Evolutionary conservation across 2,329 filamentous ascomycete species (phyloP), one percentile per base, ranked within the genome.

Genomic region (Penicillium aurantiogriseum): DNA sequence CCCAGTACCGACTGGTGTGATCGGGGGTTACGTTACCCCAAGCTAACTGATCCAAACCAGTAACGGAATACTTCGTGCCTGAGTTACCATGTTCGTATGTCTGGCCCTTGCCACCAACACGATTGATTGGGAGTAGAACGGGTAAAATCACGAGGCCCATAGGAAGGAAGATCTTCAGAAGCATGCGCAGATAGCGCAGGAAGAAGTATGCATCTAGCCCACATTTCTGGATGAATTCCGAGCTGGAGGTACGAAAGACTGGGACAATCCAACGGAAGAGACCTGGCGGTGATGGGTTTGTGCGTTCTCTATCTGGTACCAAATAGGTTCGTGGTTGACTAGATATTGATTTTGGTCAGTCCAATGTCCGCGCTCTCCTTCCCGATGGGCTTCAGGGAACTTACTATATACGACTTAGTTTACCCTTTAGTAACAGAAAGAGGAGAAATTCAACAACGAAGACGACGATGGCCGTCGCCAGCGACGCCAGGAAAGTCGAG

Each of bases 161-260:
- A 1, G 94, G 92, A 39, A 96, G 78, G 72, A 99, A 97, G 61
- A 99, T 96, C 71, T 96, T 87, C 43, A 97, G 83, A 5, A 97
- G 85, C 69, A 90, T 89, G 60, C 88, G 86, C 27, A 92, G 83
- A 69, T 96, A 99, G 61, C 95, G 89, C 1, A 99, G 82, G 74
- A 99, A 99, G 79, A 97, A 96, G 77, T 96, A 99, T 69, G 93
- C 92, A 72, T 99, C 94, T 10, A 99, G 84, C 19, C 94, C 94
- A 66, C 93, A 97, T 75, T 97, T 96, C 52, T 93, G 88, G 67
- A 99, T 96, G 65, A 99, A 86, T 66, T 96, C 91, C 13, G 90
- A 90, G 83, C 80, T 85, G 74, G 77, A 90, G 77, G 78, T 87
- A 74, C 77, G 90, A 81, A 81, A 96, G 63, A 79, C 80, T 4